Evolutionary conservation across 345 rosid species (phyloP), one percentile per base, ranked within the genome.

Genomic region (Murraya koenigii): DNA sequence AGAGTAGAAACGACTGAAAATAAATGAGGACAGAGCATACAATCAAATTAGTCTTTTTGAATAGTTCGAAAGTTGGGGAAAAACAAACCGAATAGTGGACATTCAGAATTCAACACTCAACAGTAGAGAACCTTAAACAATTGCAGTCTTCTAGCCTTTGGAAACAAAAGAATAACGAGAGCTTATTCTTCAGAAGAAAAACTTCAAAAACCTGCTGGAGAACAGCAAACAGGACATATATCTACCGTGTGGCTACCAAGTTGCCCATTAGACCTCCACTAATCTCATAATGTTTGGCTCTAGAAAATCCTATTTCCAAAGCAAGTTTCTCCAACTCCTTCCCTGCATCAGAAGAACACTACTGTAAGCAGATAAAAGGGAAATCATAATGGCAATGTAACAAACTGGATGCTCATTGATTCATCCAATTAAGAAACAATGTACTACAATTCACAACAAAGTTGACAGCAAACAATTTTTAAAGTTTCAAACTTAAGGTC

Each of bases 201-300:
- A 61, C 25, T 6, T 23, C 14, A 25, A 28, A 58, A 69, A 47
- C 25, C n/a, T 63, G 36, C 41, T 2, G 33, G 64, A 65, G 71
- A 49, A 69, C 33, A 22, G 14, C 73, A 76, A 66, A 78, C 62
- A 61, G n/a, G 1, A 35, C 58, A 60, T 49, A 58, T 11, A 65
- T 75, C 75, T 87, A 85, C 6, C 91, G 90, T 20, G 84, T 86
- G 63, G 92, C 92, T 15, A 91, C 96, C 35, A 95, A 87, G 82
- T 87, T 91, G 33, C 94, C 98, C 97, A 95, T 90, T 79, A 93
- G 83, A 72, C 98, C 93, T 75, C 94, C 93, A 28, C 91, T 80
- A 59, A 91, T 86, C 87, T 84, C 96, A 32, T 88, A 93, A 85
- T 89, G 90, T 71, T 62, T 78, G 28, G 95, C 94, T 49, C 78